Evolutionary conservation across 2,329 filamentous ascomycete species (phyloP).

Genomic region (Cadophora sp.): DNA sequence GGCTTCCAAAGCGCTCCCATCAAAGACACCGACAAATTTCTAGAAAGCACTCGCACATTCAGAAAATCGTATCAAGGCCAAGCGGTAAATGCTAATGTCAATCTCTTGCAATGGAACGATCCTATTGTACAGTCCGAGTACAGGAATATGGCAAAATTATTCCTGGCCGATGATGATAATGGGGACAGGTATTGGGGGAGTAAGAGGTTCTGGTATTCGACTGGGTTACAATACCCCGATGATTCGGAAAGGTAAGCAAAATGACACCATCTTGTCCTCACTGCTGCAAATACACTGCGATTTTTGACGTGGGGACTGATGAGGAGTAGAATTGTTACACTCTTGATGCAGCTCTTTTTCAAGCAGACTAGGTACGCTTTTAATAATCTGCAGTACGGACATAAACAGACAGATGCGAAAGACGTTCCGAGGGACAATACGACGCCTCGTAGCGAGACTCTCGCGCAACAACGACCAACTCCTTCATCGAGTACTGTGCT

Average conservation of each 20-base stretch:
- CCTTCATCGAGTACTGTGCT: background rate
- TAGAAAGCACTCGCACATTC: conserved; percentile 23
- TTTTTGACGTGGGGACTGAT: background rate
- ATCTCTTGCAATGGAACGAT: conserved; percentile 24
- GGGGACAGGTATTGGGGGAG: conserved; percentile 31
- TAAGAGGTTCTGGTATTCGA: conserved; percentile 15
- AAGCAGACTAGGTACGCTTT: conserved; percentile 30
- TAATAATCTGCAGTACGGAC: conserved; percentile 27
- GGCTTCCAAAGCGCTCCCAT: conserved; percentile 31
- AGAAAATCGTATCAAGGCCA: conserved; percentile 25
- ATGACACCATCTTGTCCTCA: background rate
- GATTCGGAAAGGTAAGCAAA: conserved; percentile 24
- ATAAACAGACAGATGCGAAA: conserved; percentile 14
- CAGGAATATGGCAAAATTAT: conserved; percentile 24
- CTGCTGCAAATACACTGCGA: background rate
- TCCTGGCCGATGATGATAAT: conserved; percentile 25
- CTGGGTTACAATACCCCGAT: conserved; percentile 24
- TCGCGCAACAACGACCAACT: background rate
- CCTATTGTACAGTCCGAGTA: conserved; percentile 22
- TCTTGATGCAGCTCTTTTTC: conserved; percentile 32
- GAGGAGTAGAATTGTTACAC: conserved; percentile 25
- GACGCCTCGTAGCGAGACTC: background rate
- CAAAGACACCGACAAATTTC: conserved; percentile 30
- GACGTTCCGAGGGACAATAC: conserved; percentile 16
- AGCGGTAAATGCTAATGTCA: background rate